Base-by-base conservation (phyloP, 805 yeast species). In the Starmerella vitae region DNA sequence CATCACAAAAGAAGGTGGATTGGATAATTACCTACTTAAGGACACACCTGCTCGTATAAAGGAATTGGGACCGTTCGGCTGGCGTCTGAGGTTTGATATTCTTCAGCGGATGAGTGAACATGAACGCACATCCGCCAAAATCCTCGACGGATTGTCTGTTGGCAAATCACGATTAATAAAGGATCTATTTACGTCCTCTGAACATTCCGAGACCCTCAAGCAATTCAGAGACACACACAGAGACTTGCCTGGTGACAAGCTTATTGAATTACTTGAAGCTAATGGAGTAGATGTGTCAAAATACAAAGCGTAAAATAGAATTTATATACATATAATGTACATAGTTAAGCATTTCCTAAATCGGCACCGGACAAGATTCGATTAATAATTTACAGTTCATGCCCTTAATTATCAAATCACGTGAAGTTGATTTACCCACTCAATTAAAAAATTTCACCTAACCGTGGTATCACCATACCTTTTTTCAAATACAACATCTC, bases 1-100 rank as follows among this genome's bases (percentile, higher is more conserved):
- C 0, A 78, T 91, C 43, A 78, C 82, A 42, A 82, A 76, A 51
- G 97, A 88, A 59, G 98, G 98, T 45, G 98, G 99, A 4, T 66
- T 91, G 41, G 99, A 91, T 56, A 76, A 76, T 47, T 91, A 91
- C 57, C 60, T 91, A 45, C 69, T 75, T 31, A 91, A 91, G 61
- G 93, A 85, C 43, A 83, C 80, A 49, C 67, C 93, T 5, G 93
- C 93, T 3, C 71, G 98, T 63, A 67, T 83, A 48, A 91, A 91
- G 64, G 94, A 91, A 57, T 64, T 91, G 54, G 98, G 98, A 0
- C 78, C 86, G 39, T 67, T 72, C 41, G 98, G 97, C 25, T 91
- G 97, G 97, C 72, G 72, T 51, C 66, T 91, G 49, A 78, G 88
- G 54, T 86, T 78, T 58, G 71, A 74, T 41, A 75, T 91, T 13